Evolutionary conservation across 2,329 filamentous ascomycete genomes (phyloP), one percentile per base, ranked within the genome.

Genomic region (Monosporascus ibericus): DNA sequence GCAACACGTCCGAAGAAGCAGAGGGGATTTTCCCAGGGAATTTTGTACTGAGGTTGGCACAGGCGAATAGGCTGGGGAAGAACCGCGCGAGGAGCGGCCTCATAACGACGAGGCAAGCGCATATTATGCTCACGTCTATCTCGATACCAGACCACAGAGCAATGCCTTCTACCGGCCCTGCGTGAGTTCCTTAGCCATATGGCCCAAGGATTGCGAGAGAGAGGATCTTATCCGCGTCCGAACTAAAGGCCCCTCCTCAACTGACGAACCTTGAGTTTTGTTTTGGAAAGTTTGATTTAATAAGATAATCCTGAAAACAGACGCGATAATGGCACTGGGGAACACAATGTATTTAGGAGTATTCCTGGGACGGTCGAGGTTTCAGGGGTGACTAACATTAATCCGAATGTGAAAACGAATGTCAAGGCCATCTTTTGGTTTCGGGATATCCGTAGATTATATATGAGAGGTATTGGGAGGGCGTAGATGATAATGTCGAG

Each of bases 381-480:
- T 14, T 30, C 18, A 40, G 9, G 17, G 1, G 27, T 17, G 3
- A 55, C 62, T 55, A 52, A 67, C 65, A 67, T 73, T 60, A 46
- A 59, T 34, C 58, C 73, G 53, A 69, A 58, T 24, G 66, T 70
- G 65, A 69, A 70, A 47, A 65, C 69, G 55, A 51, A 62, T 58
- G 62, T 69, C 59, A 78, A 61, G 2, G 72, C 71, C n/a, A 75
- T 57, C 25, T 73, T 72, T 47, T 76, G 73, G 25, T 64, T 67
- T 51, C 65, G 65, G 0, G 70, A 66, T 11, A 74, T 67, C 39
- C 69, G 61, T 6, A 73, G 62, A 30, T 62, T 63, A 11, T 67
- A 60, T 15, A 68, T 59, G 25, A 66, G 52, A 8, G 65, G 63
- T 6, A 68, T 54, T 1, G 66, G 66, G 2, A 68, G 52, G 1